Conservation (phyloP, 129 eudicot genomes). For the Smallanthus sonchifolius region DNA sequence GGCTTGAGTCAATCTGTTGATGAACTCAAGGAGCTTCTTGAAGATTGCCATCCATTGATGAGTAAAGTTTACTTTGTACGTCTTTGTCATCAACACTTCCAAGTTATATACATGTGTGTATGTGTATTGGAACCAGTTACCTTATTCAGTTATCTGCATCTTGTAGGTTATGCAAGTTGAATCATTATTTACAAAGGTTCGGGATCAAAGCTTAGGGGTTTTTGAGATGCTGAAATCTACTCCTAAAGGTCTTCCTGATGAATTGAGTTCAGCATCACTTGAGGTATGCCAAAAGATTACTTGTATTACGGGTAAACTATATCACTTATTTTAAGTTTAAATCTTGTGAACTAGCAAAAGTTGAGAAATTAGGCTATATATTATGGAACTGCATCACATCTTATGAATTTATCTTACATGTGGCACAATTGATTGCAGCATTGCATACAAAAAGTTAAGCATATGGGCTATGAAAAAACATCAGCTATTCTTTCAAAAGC, state of each 20-base stretch:
- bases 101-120: not conserved
- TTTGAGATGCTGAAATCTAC: slow-evolving; percentile 62
- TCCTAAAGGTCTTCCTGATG: slow-evolving; percentile 47
- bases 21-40: slow-evolving; percentile 63
- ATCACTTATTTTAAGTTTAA: not conserved
- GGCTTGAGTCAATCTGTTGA: slow-evolving; percentile 51
- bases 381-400: not conserved
- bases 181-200: slow-evolving; percentile 45
- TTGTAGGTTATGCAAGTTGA: slow-evolving; percentile 87
- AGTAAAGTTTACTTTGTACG: slow-evolving; percentile 94
- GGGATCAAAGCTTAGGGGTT: slow-evolving; percentile 47
- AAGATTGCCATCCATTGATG: slow-evolving; percentile 70
- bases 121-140: not conserved
- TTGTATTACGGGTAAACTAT: not conserved
- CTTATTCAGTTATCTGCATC: slow-evolving; percentile 1
- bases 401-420: not conserved
- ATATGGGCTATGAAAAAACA: slow-evolving; percentile 45
- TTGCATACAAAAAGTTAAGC: slow-evolving; percentile 64
- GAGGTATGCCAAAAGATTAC: slow-evolving; percentile 50
- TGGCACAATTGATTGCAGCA: slow-evolving; percentile 45
- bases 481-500: slow-evolving; percentile 55
- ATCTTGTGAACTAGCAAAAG: not conserved
- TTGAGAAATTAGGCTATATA: not conserved
- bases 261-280: slow-evolving; percentile 55
- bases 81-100: slow-evolving; percentile 5